Base-by-base conservation (phyloP, 495 filamentous ascomycete genomes). In the Lophium mytilinum region DNA sequence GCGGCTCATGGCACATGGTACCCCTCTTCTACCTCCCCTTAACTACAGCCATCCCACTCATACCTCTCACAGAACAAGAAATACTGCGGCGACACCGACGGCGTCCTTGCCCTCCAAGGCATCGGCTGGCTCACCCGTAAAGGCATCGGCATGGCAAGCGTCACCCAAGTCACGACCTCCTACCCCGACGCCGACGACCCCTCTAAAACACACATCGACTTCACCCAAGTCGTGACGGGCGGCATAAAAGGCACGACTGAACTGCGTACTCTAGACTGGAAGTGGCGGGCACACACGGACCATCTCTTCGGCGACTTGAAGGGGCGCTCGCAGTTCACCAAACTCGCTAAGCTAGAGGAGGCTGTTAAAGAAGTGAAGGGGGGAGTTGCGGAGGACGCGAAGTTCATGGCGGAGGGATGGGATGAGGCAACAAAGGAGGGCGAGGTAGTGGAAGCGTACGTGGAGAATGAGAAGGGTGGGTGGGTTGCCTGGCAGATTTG, bases 121-220 rank as follows among this genome's bases (percentile, higher is more conserved):
- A 74, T 98, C 51, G 71, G 83, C 77, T 98, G 87, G 87, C 61
- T 89, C 52, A 78, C 81, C 37, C 92, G 93, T 72, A 89, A 86
- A 75, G 79, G 80, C 46, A 84, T 95, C 70, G 64, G 71, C 60
- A 65, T 83, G 9, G 87, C 90, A 2, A 88, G 83, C 30, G 69
- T 96, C 17, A 89, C 85, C 11, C 81, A 95, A 19, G 62, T 80
- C 50, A 66, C 88, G 56, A 81, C 81, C 62, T 78, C 90, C 64
- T 62, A 54, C 33, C 56, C 68, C 12, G 55, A 56, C 21, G 34
- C 46, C 37, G 9, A 36, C 7, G 70, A 75, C 34, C 60, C 3
- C 3, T 63, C 66, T 11, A 63, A 78, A 7, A 75, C 79, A 53
- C 87, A 89, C 76, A 82, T 96, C 74, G 85, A 94, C 71, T 87